Evolutionary conservation across 1,139 yeast genomes (phyloP).

Genomic region (Suhomyces bolitotheri): DNA sequence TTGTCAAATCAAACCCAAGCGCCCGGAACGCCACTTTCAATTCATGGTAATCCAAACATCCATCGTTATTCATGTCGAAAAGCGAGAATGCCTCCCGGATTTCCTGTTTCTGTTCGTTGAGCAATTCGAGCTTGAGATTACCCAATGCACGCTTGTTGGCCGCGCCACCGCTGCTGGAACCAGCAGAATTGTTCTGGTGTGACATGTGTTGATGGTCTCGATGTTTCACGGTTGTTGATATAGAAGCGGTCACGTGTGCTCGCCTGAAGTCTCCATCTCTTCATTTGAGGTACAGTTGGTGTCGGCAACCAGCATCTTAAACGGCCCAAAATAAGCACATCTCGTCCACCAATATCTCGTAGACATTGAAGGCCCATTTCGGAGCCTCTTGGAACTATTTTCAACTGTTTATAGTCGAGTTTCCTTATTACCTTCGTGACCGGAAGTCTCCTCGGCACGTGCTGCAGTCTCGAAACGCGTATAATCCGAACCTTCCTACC

Average conservation of each 20-base stretch:
- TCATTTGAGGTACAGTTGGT: too few relatives aligned
- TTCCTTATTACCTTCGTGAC: background rate
- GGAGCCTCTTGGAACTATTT: too few relatives aligned
- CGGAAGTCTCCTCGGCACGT: constrained; percentile 4
- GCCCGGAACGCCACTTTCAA: constrained; percentile 91
- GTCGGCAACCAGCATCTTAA: too few relatives aligned
- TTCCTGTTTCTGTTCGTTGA: constrained; percentile 90
- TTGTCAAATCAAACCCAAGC: constrained; percentile 82
- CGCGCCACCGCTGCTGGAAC: constrained; percentile 15
- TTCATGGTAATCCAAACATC: constrained; percentile 88
- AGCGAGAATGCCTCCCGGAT: constrained; percentile 90
- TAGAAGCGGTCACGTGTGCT: too few relatives aligned
- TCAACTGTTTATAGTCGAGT: too few relatives aligned
- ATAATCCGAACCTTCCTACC: background rate
- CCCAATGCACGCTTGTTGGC: constrained; percentile 28
- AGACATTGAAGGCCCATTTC: too few relatives aligned
- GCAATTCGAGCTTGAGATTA: constrained; percentile 58
- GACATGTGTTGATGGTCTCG: constrained; percentile 13
- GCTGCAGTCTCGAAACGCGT: constrained; percentile 2
- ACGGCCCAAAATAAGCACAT: too few relatives aligned
- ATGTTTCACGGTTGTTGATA: constrained; percentile 9
- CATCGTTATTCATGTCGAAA: constrained; percentile 92
- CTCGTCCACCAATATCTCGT: too few relatives aligned
- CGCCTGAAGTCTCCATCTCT: too few relatives aligned
- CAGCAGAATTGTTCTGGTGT: constrained; percentile 17